These are phyloP conservation scores for Colletotrichum truncatum DNA, from an alignment of 2,329 filamentous ascomycete species.

Conservation along the genomic window DNA sequence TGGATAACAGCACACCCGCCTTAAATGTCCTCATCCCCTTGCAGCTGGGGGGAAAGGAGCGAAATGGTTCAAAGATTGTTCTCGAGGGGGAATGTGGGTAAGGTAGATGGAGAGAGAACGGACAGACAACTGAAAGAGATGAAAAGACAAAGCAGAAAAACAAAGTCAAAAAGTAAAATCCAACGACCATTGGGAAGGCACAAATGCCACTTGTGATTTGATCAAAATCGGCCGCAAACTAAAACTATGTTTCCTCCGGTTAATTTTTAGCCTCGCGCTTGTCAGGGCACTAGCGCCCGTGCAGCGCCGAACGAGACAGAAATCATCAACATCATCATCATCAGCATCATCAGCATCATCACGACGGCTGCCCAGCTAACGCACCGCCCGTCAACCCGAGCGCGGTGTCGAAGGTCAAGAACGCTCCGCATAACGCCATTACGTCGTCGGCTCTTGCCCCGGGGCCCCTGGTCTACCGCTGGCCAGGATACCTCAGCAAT, in stretches of 20 bases:
- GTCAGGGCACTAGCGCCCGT: constrained; percentile 1
- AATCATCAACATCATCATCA: constrained; percentile 18
- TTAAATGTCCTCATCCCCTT: constrained; percentile 8
- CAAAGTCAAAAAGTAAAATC: neutral
- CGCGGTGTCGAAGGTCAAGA: neutral
- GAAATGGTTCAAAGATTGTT: too few species aligned
- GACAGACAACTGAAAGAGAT: too few species aligned
- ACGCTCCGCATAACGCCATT: constrained; percentile 23
- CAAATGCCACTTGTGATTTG: neutral
- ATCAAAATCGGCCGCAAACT: neutral
- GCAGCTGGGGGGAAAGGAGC: neutral
- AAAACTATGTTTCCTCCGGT: neutral
- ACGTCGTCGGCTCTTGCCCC: constrained; percentile 25
- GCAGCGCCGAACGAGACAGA: neutral
- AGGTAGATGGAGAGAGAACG: too few species aligned
- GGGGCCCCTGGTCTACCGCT: neutral
- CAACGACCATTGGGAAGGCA: neutral
- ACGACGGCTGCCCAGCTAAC: neutral
- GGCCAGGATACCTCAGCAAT: neutral
- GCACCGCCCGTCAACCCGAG: neutral
- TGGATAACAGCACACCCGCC: too few species aligned
- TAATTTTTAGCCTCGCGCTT: neutral
- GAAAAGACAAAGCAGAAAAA: too few species aligned
- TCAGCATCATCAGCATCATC: constrained; percentile 19
- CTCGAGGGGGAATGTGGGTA: too few species aligned